Evolutionary conservation across 2,329 filamentous ascomycete species (phyloP).

Genomic region (Diatrype stigma): DNA sequence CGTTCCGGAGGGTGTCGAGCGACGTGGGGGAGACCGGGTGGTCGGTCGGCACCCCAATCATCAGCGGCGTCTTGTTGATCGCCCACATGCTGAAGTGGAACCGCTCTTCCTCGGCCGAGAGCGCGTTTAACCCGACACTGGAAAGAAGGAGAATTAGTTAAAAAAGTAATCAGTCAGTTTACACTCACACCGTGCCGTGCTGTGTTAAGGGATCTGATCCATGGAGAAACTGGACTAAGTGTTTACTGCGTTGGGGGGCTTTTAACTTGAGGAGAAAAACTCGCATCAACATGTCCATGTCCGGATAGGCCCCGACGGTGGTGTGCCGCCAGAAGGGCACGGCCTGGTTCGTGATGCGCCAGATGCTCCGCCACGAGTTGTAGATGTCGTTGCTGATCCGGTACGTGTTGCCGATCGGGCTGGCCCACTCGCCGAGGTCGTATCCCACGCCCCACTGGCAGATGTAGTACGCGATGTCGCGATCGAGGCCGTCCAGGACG

Average conservation of each 20-base stretch:
- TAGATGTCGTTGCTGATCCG: constrained; percentile 52
- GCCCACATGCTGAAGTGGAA: constrained; percentile 52
- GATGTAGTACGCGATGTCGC: constrained; percentile 43
- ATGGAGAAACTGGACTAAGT: too few relatives aligned
- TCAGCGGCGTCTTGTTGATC: constrained; percentile 46
- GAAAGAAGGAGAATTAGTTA: too few relatives aligned
- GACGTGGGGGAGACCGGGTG: constrained; percentile 34
- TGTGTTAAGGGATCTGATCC: too few relatives aligned
- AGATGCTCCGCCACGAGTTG: constrained; percentile 46
- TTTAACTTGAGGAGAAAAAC: too few relatives aligned
- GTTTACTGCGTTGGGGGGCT: too few relatives aligned
- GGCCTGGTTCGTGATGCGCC: constrained; percentile 48
- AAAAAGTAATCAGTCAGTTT: too few relatives aligned
- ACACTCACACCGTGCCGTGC: too few relatives aligned
- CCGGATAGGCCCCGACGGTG: constrained; percentile 42
- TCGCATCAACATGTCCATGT: constrained; percentile 49
- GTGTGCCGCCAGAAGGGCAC: constrained; percentile 43
- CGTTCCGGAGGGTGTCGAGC: constrained; percentile 42
- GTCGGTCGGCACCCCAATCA: constrained; percentile 42
- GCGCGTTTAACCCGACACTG: constrained; percentile 42
- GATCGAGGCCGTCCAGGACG: constrained; percentile 34
- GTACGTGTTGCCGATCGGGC: constrained; percentile 42
- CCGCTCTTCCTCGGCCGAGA: constrained; percentile 42
- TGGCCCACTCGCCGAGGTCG: constrained; percentile 43
- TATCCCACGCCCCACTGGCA: constrained; percentile 51